Evolutionary conservation across 257 asterid genomes (phyloP), one percentile per base, ranked within the genome.

Genomic region (Cinchona pubescens): DNA sequence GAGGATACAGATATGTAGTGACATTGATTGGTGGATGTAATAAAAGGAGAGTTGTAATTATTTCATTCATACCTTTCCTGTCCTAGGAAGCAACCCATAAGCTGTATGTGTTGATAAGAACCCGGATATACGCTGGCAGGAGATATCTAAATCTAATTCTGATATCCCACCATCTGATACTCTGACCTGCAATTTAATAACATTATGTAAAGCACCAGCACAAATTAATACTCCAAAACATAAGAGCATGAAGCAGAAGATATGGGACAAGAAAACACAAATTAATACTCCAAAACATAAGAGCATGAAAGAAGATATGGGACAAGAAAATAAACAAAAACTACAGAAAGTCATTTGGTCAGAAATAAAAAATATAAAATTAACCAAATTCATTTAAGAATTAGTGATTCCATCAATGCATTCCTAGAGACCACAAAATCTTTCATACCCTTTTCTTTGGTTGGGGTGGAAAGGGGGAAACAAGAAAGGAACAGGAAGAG

Each of bases 41-140:
- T 51, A 74, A 0, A 37, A 71, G 60, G 76, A 51, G 49, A 75
- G 62, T 42, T 19, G 62, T 60, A 53, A 79, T 63, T 73, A 76
- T 71, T 73, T 63, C 67, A 75, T 79, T 61, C 81, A 60, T 29
- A 90, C 99, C 96, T 95, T 95, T 80, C 97, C 97, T 78, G 99
- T 92, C 80, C 84, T 96, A 27, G 99, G 99, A 77, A 95, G 91
- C 86, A 92, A 85, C 87, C 92, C 98, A 77, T 91, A 91, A 69
- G 95, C 94, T 83, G 86, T 84, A 83, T 92, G 97, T 7, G 94
- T 78, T 21, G 96, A 89, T 84, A 95, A 45, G 82, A 84, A 93
- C 30, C 85, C 87, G 71, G 91, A 85, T 70, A 92, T 85, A 48
- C 89, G 97, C 46, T 87, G 90, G 67, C 94, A 89, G 18, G 96